phyloP scores from a whole-genome alignment of 2,329 filamentous ascomycete genomes.

The Paecilomyces sp. region DNA sequence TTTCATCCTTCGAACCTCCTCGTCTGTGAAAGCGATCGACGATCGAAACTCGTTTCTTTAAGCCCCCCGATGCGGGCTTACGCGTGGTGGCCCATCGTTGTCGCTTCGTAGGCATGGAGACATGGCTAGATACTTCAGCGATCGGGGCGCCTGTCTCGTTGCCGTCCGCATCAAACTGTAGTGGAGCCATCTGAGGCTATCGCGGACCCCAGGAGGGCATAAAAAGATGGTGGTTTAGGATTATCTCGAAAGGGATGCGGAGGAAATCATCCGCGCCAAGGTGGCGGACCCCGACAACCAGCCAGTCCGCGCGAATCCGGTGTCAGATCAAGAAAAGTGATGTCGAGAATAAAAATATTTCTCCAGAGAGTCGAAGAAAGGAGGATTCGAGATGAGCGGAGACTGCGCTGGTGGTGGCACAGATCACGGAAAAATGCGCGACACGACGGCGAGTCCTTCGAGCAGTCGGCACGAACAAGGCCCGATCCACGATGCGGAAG shows the following conservation, averaged over 20 bases:
- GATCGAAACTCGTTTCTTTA: constrained; percentile 74
- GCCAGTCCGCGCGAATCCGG: constrained; percentile 11
- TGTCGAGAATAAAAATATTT: neutral
- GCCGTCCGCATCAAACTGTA: constrained; percentile 25
- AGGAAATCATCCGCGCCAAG: constrained; percentile 20
- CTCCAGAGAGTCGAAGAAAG: neutral
- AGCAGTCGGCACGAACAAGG: neutral
- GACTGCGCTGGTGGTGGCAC: neutral
- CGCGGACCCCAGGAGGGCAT: constrained; percentile 19
- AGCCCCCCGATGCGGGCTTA: constrained; percentile 65
- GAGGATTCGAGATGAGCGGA: neutral
- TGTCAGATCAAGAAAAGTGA: neutral
- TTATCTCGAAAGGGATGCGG: constrained; percentile 5
- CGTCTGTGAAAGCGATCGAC: constrained; percentile 66
- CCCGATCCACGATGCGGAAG: neutral
- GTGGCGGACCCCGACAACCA: constrained; percentile 16
- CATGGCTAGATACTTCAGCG: constrained; percentile 35
- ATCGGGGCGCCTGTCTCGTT: constrained; percentile 20
- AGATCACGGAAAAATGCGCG: neutral
- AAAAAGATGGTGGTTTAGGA: constrained; percentile 11
- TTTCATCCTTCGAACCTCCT: constrained; percentile 61
- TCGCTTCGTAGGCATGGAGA: constrained; percentile 62
- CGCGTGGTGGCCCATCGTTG: constrained; percentile 96
- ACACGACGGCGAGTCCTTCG: neutral
- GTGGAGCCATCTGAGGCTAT: constrained; percentile 31